phyloP scores from a whole-genome alignment of 495 filamentous ascomycete genomes.

The Cenococcum geophilum region DNA sequence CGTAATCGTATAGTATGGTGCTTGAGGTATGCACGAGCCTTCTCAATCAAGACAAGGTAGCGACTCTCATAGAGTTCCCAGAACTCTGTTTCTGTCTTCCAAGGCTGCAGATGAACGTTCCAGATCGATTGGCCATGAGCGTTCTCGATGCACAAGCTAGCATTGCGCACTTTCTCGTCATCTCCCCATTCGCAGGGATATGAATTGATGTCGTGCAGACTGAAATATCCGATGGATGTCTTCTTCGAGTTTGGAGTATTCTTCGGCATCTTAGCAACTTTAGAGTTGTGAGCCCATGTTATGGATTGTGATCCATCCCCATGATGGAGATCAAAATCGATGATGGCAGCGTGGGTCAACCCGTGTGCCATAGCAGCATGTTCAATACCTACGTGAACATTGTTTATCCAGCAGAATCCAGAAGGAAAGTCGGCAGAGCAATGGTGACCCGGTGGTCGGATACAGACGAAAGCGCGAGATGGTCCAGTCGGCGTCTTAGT shows the following conservation, averaged over 20 bases:
- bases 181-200: slow-evolving; percentile 91
- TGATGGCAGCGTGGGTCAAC: slow-evolving; percentile 87
- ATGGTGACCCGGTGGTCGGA: slow-evolving; percentile 88
- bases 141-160: slow-evolving; percentile 85
- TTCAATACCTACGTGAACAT: slow-evolving; percentile 93
- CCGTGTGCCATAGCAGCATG: slow-evolving; percentile 76
- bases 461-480: slow-evolving; percentile 72
- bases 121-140: slow-evolving; percentile 88
- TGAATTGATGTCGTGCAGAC: slow-evolving; percentile 94
- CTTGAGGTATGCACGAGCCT: slow-evolving; percentile 68
- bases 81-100: slow-evolving; percentile 75
- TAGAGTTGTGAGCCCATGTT: slow-evolving; percentile 75
- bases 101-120: slow-evolving; percentile 90
- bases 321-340: slow-evolving; percentile 96
- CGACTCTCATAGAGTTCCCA: slow-evolving; percentile 77
- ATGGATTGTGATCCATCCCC: slow-evolving; percentile 94
- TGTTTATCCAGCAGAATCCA: slow-evolving; percentile 98
- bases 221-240: slow-evolving; percentile 88
- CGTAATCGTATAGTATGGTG: slow-evolving; percentile 58
- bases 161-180: slow-evolving; percentile 80
- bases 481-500: slow-evolving; percentile 44
- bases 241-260: slow-evolving; percentile 67
- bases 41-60: slow-evolving; percentile 69
- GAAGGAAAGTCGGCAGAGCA: slow-evolving; percentile 83
- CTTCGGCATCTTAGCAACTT: slow-evolving; percentile 50